Percentiles rank a stretch among this genome's conserved stretches.
These are phyloP conservation scores for Sporothrix brunneoviolacea DNA, from an alignment of 2,329 filamentous ascomycete species.

Conservation along the genomic window DNA sequence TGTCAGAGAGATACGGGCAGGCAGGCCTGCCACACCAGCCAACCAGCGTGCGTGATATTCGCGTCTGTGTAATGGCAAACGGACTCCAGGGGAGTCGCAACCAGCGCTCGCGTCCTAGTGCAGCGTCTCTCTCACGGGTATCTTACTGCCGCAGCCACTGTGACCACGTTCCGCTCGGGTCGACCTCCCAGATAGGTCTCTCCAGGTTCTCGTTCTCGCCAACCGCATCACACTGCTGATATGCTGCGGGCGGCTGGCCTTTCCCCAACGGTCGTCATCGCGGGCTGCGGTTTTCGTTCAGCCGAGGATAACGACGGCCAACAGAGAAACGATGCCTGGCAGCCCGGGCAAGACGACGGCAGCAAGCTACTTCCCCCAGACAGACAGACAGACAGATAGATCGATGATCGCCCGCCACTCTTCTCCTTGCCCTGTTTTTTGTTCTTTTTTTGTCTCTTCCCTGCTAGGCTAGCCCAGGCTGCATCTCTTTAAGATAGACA, in stretches of 20 bases:
- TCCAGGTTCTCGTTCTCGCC: no score
- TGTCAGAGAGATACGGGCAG: neutral
- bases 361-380: neutral
- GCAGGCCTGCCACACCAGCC: neutral
- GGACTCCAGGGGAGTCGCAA: neutral
- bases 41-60: constrained; percentile 6
- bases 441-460: no score
- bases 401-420: no score
- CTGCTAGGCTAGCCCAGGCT: no score
- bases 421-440: no score
- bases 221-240: neutral
- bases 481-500: no score
- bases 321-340: neutral
- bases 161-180: neutral
- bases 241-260: neutral
- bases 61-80: neutral
- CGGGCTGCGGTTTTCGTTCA: constrained; percentile 19
- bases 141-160: no score
- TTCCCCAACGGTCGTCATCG: constrained; percentile 4
- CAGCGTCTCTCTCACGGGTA: no score
- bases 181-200: no score
- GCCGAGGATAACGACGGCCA: constrained; percentile 23
- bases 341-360: neutral
- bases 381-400: no score
- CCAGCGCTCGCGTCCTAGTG: no score